Evolutionary conservation across 257 asterid genomes (phyloP).

Genomic region (Solanum chiquidenum): DNA sequence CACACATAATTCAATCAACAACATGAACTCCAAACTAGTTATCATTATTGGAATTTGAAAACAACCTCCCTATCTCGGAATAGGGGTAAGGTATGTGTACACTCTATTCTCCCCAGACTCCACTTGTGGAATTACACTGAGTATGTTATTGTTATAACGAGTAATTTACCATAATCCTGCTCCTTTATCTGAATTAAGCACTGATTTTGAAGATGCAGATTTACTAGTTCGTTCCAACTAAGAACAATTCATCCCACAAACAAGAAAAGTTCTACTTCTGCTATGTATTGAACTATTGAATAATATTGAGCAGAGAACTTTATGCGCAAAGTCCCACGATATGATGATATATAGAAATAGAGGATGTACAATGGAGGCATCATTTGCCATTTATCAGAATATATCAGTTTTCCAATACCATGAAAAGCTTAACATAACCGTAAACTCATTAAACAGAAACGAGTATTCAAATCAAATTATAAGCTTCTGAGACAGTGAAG

Average conservation of each 20-base stretch:
- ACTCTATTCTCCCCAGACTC: too few relatives aligned
- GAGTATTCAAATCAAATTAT: not conserved
- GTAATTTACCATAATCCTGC: not conserved
- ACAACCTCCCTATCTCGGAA: too few relatives aligned
- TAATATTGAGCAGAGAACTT: not conserved
- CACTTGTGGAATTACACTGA: too few relatives aligned
- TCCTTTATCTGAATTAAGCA: not conserved
- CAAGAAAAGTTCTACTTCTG: not conserved
- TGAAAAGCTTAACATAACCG: not conserved
- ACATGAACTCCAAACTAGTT: not conserved
- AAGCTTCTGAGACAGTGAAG: constrained; percentile 8
- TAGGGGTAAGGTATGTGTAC: too few relatives aligned
- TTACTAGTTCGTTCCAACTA: not conserved
- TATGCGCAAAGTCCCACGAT: not conserved
- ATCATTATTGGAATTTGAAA: not conserved
- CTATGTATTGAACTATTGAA: not conserved
- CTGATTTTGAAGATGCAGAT: not conserved
- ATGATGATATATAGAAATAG: not conserved
- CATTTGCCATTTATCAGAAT: not conserved
- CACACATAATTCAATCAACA: not conserved
- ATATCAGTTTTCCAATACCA: not conserved
- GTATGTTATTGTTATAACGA: not conserved
- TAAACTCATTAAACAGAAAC: constrained; percentile 2
- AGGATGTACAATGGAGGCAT: constrained; percentile 3
- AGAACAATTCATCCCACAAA: not conserved